Base-by-base conservation (phyloP, 495 filamentous ascomycete species). In the Trichoderma erinaceum region DNA sequence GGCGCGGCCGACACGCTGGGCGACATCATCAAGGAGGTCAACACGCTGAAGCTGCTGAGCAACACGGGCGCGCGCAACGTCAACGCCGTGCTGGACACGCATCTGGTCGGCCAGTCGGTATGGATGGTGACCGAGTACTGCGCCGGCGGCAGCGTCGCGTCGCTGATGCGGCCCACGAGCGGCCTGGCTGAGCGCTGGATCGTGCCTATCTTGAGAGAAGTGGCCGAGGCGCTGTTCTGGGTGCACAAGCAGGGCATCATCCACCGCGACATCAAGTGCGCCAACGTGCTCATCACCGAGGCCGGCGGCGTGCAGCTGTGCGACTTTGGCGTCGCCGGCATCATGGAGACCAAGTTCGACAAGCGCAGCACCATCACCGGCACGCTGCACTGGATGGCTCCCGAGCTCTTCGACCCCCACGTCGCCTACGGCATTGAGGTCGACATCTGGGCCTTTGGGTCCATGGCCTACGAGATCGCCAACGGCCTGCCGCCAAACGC, bases 111-210 rank as follows among this genome's bases (percentile, higher is more conserved):
- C 64, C 87, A 90, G 65, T 87, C 93, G 70, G 85, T 99, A 76
- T 99, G 95, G 95, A 88, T 99, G 77, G 88, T 97, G 67, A 96
- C 90, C 68, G 95, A 98, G 73, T 96, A 97, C 76, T 97, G 93
- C 71, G 92, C 92, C 32, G 95, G 95, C 68, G 95, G 95, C 43
- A 97, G 93, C 79, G 89, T 99, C n/a, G 86, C 91, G 65, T 97
- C 96, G 12, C 77, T 99, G 71, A 84, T 85, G 80, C 81, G 81
- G 70, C 82, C 85, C 48, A 87, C 85, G 21, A 85, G 85, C 1
- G 88, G 90, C 38, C 79, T 98, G 12, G 90, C 92, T 67, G 96
- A 98, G 74, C 91, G 89, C 71, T 98, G 86, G 82, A 93, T 97
- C 70, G 90, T 92, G n/a, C 88, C 92, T 8, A 94, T 98, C 69